Evolutionary conservation across 192 early-diverging fungal species (phyloP), one percentile per base, ranked within the genome.

Genomic region (Backusella sp.): DNA sequence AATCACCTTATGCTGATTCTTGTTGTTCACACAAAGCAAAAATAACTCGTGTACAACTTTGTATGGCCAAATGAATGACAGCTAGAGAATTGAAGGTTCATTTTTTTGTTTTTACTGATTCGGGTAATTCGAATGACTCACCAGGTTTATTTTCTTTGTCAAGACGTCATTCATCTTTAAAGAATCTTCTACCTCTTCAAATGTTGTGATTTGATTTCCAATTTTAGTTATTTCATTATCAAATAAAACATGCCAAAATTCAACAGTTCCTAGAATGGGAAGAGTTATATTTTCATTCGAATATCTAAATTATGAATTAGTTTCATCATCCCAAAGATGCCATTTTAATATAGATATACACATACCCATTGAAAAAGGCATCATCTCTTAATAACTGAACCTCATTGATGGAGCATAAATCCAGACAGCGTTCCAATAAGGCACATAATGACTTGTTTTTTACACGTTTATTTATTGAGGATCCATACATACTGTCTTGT

Each of bases 11-110:
- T 73, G 59, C 14, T 59, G 49, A 26, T 73, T 73, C 39, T 62
- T 73, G 21, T 73, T 73, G 56, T 73, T 37, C 17, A 73, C 35
- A 41, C 72, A 73, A 6, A 59, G 34, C 23, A 73, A 23, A 14
- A 73, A 52, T 14, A 73, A 15, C 15, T 73, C 52, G 1, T 59
- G 30, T 26, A 73, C 36, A 23, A 73, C 72, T 14, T 56, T 19
- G 6, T 73, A 73, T 39, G 72, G 72, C 72, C 72, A 73, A 62
- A 73, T 35, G 9, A 73, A 37, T 37, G 72, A 73, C n/a, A 73
- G 53, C 72, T 73, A 12, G 37, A 11, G 37, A 32, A 32, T 32
- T 12, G 37, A 39, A 39, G 37, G 37, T 39, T 12, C 9, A 3
- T 39, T 39, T 39, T 39, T 37, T 37, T 34, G 21, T 19, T 32